Conservation (phyloP, 2,329 filamentous ascomycete species). For the Akanthomyces dipterigenus region DNA sequence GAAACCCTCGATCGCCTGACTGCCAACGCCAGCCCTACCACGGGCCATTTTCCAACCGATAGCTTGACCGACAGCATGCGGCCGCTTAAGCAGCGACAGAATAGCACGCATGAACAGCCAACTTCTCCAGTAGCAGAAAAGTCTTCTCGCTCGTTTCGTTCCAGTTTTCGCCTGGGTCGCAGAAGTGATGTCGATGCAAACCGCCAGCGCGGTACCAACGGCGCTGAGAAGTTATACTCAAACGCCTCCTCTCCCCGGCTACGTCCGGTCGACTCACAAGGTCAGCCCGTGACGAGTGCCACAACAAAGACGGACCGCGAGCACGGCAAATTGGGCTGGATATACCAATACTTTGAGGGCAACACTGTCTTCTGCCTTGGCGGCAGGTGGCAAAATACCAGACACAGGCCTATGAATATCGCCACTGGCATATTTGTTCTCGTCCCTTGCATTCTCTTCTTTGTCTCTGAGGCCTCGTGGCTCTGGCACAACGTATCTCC, state of each 20-base stretch:
- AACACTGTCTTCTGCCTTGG: conserved; percentile 87
- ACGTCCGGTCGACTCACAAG: conserved; percentile 36
- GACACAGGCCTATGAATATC: conserved; percentile 81
- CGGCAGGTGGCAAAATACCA: conserved; percentile 81
- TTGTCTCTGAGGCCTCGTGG: conserved; percentile 76
- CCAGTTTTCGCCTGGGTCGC: conserved; percentile 61
- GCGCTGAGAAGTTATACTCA: conserved; percentile 79
- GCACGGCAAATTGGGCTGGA: conserved; percentile 43
- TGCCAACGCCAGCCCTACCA: conserved; percentile 66
- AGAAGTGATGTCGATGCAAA: conserved; percentile 43
- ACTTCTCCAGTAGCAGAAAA: conserved; percentile 53
- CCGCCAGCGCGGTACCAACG: conserved; percentile 52
- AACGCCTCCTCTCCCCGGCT: conserved; percentile 67
- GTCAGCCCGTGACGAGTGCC: conserved; percentile 19
- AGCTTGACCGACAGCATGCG: conserved; percentile 72
- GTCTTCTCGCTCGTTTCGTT: conserved; percentile 70
- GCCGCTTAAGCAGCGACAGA: conserved; percentile 54
- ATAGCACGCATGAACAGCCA: conserved; percentile 18
- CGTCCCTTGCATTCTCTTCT: conserved; percentile 75
- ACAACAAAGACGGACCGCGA: conserved; percentile 19
- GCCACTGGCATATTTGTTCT: conserved; percentile 76
- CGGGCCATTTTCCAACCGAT: conserved; percentile 46
- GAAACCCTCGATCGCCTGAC: conserved; percentile 64
- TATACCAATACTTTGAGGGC: conserved; percentile 88
- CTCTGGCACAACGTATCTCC: conserved; percentile 82